Base-by-base conservation (phyloP, 805 yeast genomes). In the Saccharomycopsis guyanensis region DNA sequence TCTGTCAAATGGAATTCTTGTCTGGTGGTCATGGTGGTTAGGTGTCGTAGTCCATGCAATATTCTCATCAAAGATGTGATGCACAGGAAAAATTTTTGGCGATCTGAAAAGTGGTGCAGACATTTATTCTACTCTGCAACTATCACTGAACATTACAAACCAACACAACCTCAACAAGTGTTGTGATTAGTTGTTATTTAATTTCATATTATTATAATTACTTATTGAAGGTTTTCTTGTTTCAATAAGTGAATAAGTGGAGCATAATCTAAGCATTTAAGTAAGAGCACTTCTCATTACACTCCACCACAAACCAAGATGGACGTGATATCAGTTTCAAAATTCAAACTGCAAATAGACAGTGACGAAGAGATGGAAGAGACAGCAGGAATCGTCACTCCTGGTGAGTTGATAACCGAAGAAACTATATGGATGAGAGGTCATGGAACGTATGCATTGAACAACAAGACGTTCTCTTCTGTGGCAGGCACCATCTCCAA, bases 401-500 rank as follows among this genome's bases (percentile, higher is more conserved):
- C 98, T 0, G 98, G 98, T 7, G 97, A 93, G 61, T 66, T 89
- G 42, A 85, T 93, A n/a, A 93, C 97, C 0, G 93, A 86, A 55
- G 97, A 93, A 58, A 86, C 96, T 4, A 74, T 82, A 2, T 93
- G 97, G 97, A 93, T 93, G 98, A 77, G 95, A 59, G 98, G 98
- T 25, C 98, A 91, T 59, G 98, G 98, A 4, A 93, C 97, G 0
- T 93, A 87, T 61, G 77, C 81, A 54, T 66, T 83, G 34, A 79
- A 78, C 29, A 82, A 82, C 54, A 69, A 73, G 55, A 87, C 96
- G 0, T 87, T 76, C 61, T 82, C 96, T 2, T 82, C 97, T 0
- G 96, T 91, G 4, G 96, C 96, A 0, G 99, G 99, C 3, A 79
- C 80, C 8, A 81, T 93, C 3, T 75, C 85, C 1, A 73, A 91